Conservation (phyloP, 2,329 filamentous ascomycete genomes). For the Exophiala sp. region DNA sequence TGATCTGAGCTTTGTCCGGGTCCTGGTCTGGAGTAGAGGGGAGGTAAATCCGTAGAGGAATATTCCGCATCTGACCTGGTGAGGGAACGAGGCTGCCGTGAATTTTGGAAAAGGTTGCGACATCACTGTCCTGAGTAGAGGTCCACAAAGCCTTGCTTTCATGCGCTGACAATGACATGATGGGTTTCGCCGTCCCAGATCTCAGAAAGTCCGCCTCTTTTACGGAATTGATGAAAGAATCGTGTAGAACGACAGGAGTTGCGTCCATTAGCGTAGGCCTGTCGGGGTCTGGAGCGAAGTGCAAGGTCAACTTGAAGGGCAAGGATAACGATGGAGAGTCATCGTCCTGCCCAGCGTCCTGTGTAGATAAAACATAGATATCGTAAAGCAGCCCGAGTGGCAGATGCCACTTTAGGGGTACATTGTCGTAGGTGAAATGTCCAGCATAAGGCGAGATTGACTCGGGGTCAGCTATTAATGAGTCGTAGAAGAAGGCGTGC, state of each 20-base stretch:
- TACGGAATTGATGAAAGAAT: constrained; percentile 66
- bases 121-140: constrained; percentile 70
- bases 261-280: constrained; percentile 59
- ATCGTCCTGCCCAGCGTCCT: constrained; percentile 41
- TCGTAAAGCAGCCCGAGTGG: constrained; percentile 67
- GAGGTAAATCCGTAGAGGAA: constrained; percentile 87
- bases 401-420: constrained; percentile 70
- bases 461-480: constrained; percentile 56
- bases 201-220: constrained; percentile 84
- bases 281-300: constrained; percentile 42
- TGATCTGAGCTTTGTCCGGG: constrained; percentile 53
- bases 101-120: constrained; percentile 67
- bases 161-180: constrained; percentile 82
- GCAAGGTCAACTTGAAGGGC: constrained; percentile 63
- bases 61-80: constrained; percentile 69
- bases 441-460: constrained; percentile 47
- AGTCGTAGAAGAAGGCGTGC: constrained; percentile 59
- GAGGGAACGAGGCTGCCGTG: constrained; percentile 70
- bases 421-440: constrained; percentile 65
- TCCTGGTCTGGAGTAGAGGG: constrained; percentile 57
- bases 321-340: constrained; percentile 38
- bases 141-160: constrained; percentile 81
- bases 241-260: constrained; percentile 60
- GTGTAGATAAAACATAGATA: constrained; percentile 50
- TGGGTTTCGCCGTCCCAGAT: constrained; percentile 81